A percentile compares a stretch with the other conserved stretches of the same genome.
Evolutionary conservation across 2,329 filamentous ascomycete genomes (phyloP).

Genomic region (Colletotrichum neosansevieriae): DNA sequence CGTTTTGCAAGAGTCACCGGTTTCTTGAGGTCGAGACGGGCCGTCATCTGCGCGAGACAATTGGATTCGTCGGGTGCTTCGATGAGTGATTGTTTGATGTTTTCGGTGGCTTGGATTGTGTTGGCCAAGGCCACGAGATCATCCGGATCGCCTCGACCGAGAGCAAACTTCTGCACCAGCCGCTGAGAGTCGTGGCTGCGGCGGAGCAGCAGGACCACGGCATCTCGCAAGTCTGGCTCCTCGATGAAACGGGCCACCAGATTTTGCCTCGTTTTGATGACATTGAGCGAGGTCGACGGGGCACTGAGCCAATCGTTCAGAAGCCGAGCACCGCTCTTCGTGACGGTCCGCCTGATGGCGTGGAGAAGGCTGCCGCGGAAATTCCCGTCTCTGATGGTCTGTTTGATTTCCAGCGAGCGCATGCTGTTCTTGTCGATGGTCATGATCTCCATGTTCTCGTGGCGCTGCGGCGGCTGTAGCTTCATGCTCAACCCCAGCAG

Average conservation of each 20-base stretch:
- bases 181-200: conserved; percentile 88
- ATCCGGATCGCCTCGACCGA: conserved; percentile 91
- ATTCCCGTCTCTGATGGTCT: conserved; percentile 83
- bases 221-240: conserved; percentile 76
- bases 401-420: conserved; percentile 87
- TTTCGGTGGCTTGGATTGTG: conserved; percentile 81
- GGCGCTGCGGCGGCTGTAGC: conserved; percentile 83
- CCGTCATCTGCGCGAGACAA: conserved; percentile 60
- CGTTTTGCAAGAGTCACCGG: conserved; percentile 76
- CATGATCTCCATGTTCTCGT: conserved; percentile 83
- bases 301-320: conserved; percentile 88
- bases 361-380: conserved; percentile 89
- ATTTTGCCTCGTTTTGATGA: conserved; percentile 84
- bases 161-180: conserved; percentile 91
- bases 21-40: conserved; percentile 73
- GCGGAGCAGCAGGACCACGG: conserved; percentile 75
- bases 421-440: conserved; percentile 92
- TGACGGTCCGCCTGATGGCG: conserved; percentile 89
- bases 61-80: conserved; percentile 42
- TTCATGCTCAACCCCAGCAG: conserved; percentile 83
- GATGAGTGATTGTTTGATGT: conserved; percentile 67
- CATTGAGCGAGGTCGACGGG: conserved; percentile 86
- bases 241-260: conserved; percentile 82
- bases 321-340: conserved; percentile 88
- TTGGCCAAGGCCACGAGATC: conserved; percentile 86